These are phyloP conservation scores for Lepidopterella palustris DNA, from an alignment of 495 filamentous ascomycete species.

Conservation along the genomic window DNA sequence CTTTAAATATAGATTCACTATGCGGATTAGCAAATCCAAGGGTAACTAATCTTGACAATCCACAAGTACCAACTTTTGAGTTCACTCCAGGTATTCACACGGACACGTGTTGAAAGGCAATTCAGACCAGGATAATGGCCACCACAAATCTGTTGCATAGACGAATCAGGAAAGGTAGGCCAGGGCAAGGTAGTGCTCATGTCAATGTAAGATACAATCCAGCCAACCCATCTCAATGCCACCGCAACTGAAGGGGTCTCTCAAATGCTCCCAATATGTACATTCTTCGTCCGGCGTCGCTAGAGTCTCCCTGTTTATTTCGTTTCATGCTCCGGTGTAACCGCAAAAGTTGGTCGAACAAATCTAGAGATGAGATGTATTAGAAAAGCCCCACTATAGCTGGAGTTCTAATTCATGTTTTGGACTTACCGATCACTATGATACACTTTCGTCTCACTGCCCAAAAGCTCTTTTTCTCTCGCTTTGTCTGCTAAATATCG, in stretches of 20 bases:
- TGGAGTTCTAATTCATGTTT: not conserved
- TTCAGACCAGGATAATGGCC: no score
- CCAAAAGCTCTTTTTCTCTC: conserved; percentile 82
- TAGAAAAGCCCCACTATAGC: not conserved
- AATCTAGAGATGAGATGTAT: conserved; percentile 42
- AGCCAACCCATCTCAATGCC: not conserved
- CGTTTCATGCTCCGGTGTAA: conserved; percentile 48
- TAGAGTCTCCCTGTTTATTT: conserved; percentile 39
- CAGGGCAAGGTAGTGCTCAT: no score
- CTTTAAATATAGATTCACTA: no score
- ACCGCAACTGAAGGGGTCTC: not conserved
- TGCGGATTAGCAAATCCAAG: no score
- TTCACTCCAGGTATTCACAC: no score
- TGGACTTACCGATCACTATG: conserved; percentile 73
- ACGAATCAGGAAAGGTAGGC: no score
- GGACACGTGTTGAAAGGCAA: no score
- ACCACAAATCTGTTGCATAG: no score
- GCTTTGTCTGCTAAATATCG: conserved; percentile 77
- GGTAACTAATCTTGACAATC: no score
- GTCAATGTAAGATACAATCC: no score
- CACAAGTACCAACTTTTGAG: no score
- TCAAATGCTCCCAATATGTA: conserved; percentile 12
- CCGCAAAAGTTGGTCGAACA: conserved; percentile 64
- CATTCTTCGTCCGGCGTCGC: conserved; percentile 6
- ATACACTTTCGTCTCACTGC: conserved; percentile 72